Evolutionary conservation across 352 stramenopile species (phyloP).

Genomic region (Phytopythium cucurbitacearum): DNA sequence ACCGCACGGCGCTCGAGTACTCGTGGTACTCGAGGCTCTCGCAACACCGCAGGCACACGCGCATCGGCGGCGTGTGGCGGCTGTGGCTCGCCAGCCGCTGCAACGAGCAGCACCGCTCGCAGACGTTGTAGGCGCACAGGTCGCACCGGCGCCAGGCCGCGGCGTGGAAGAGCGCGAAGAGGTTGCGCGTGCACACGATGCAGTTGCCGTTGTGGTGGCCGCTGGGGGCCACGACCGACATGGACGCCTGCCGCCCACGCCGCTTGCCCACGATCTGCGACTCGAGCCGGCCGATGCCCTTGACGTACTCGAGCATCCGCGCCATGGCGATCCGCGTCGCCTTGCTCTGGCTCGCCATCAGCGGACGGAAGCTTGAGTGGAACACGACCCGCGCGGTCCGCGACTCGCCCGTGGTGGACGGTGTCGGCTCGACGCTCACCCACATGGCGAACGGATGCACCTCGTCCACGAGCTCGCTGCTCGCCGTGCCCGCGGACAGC

Average conservation of each 20-base stretch:
- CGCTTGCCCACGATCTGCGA: constrained; percentile 11
- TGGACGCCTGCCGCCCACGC: constrained; percentile 13
- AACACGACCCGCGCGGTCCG: constrained; percentile 21
- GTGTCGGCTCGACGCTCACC: constrained; percentile 19
- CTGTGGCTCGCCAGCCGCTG: constrained; percentile 31
- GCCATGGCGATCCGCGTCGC: constrained; percentile 10
- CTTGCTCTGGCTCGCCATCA: neutral
- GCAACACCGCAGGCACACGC: constrained; percentile 32
- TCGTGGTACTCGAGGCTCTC: constrained; percentile 38
- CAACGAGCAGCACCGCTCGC: constrained; percentile 20
- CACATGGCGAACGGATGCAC: constrained; percentile 17
- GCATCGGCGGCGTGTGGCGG: constrained; percentile 18
- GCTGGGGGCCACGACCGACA: constrained; percentile 1
- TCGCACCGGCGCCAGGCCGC: constrained; percentile 24
- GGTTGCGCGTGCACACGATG: constrained; percentile 27
- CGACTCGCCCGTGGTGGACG: constrained; percentile 9
- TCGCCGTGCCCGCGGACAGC: constrained; percentile 24
- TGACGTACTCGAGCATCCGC: constrained; percentile 15
- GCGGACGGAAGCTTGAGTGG: constrained; percentile 14
- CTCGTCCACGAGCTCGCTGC: constrained; percentile 16
- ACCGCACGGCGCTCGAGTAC: constrained; percentile 12
- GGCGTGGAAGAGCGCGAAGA: constrained; percentile 18
- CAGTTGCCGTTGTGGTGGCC: constrained; percentile 26
- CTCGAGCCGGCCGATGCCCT: constrained; percentile 21
- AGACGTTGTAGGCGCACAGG: constrained; percentile 31